Base-by-base conservation (phyloP, 139 green algal genomes). In the Prasinococcaceae sp. region DNA sequence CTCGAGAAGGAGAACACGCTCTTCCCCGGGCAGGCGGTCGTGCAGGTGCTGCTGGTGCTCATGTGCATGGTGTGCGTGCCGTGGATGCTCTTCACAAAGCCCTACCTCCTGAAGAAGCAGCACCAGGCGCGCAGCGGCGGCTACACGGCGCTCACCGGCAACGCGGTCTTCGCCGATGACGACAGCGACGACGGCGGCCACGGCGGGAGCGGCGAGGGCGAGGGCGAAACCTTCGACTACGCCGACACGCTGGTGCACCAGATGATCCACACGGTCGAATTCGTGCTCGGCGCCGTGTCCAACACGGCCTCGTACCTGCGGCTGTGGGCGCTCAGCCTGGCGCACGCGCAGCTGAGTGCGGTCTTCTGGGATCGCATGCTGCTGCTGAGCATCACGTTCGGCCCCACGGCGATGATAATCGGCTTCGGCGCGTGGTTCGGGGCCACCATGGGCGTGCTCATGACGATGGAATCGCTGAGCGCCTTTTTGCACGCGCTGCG, bases 181-280 rank as follows among this genome's bases (percentile, higher is more conserved):
- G 33, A 51, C 40, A 36, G 6, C 19, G 38, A 59, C 32, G 27
- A 72, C 49, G 57, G 44, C 14, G 63, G 36, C 4, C 38, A 61
- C 24, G 59, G 39, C 28, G n/a, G n/a, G n/a, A n/a, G n/a, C n/a
- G 19, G 54, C 22, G 38, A 30, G 23, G 43, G 47, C 0, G 57
- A 84, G 38, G 75, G 79, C 30, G 85, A 87, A 49, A 80, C 92
- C 23, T 98, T 98, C 65, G 78, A 93, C 4, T 93, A 90, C 62
- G 55, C 70, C 0, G 83, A 94, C 53, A 55, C 88, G 30, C 66
- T 88, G 50, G 85, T 94, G 55, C 86, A 94, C 63, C 83, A 94
- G 74, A 86, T 85, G 72, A 92, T 96, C 65, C 90, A 98, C 77
- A 94, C 90, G 12, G 96, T 98, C 29, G 90, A 98, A 77, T 98